Base-by-base conservation (phyloP, 345 rosid species). In the Populus deltoides region DNA sequence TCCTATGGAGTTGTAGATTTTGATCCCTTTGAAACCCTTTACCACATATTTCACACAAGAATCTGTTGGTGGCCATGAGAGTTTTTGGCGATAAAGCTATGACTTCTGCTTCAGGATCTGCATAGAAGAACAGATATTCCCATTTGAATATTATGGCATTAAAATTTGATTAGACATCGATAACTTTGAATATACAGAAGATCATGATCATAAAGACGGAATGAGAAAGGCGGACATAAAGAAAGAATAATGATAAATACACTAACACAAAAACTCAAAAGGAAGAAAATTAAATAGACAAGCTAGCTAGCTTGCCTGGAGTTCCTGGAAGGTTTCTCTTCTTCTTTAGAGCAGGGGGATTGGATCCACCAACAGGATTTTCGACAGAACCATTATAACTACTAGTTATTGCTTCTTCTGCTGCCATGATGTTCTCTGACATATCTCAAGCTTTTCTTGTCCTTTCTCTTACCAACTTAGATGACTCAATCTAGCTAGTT, bases 91-190 rank as follows among this genome's bases (percentile, higher is more conserved):
- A 93, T 76, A 96, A 81, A 67, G 97, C 93, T 84, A 96, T 89
- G 20, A 96, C 99, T 85, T 96, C 97, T 6, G 99, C 99, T 81
- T 92, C 99, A 70, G 98, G 99, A 92, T 96, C 99, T 96, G 82
- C 45, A 43, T 7, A 45, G 57, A 31, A 6, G 25, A n/a, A 17
- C 15, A 35, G 45, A 24, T 39, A 39, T 35, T 55, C 22, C 51
- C 8, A 5, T 38, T 38, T 13, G 25, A 61, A 33, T 47, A 43
- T 18, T 53, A 20, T 8, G 35, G 68, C 27, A 27, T 53, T 8
- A 63, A 66, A 67, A 51, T 55, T 74, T 76, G 29, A n/a, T 27
- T 9, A 55, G 68, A 29, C 55, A 57, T 45, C 33, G 38, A 31
- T 49, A 35, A 25, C 70, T 76, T 76, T 74, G 78, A 79, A 75